These are phyloP conservation scores for Microbotryum violaceum DNA, from an alignment of 1,284 basidiomycete species.

Conservation along the genomic window DNA sequence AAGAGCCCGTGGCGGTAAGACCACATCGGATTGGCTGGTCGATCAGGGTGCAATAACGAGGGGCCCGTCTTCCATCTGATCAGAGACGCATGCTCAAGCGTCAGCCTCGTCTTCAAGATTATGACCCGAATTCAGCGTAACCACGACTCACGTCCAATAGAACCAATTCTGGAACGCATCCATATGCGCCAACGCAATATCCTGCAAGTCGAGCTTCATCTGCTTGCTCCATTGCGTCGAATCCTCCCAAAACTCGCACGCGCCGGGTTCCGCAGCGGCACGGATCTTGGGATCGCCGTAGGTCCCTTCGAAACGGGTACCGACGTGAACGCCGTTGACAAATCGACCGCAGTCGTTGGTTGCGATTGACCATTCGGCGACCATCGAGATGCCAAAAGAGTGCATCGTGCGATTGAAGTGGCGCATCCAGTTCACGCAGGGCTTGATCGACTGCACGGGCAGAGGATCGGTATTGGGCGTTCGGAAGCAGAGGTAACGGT, in stretches of 20 bases:
- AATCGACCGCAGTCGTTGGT: slow-evolving; percentile 47
- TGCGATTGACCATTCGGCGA: slow-evolving; percentile 59
- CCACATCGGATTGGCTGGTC: slow-evolving; percentile 59
- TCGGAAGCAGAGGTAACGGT: slow-evolving; percentile 45
- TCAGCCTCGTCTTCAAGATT: too few species aligned
- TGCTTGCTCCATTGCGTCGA: slow-evolving; percentile 55
- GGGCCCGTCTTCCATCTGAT: slow-evolving; percentile 71
- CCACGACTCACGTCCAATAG: slow-evolving; percentile 69
- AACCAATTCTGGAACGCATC: slow-evolving; percentile 67
- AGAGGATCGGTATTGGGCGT: slow-evolving; percentile 26
- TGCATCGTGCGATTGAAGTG: slow-evolving; percentile 51
- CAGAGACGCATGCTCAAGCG: too few species aligned
- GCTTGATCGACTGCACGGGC: slow-evolving; percentile 23
- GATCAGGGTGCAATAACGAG: slow-evolving; percentile 50
- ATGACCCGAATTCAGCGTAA: too few species aligned
- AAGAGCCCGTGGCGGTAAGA: slow-evolving; percentile 58
- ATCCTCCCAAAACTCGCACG: slow-evolving; percentile 43
- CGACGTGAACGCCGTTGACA: slow-evolving; percentile 34
- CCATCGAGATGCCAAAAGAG: slow-evolving; percentile 63
- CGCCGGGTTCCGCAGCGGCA: background rate
- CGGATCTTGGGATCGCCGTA: slow-evolving; percentile 18
- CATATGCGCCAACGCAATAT: slow-evolving; percentile 70
- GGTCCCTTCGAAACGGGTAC: slow-evolving; percentile 33
- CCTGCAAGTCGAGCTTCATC: slow-evolving; percentile 55
- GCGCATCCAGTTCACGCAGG: slow-evolving; percentile 56